Conservation (phyloP, 2,329 filamentous ascomycete genomes). For the Xylariaceae sp. region DNA sequence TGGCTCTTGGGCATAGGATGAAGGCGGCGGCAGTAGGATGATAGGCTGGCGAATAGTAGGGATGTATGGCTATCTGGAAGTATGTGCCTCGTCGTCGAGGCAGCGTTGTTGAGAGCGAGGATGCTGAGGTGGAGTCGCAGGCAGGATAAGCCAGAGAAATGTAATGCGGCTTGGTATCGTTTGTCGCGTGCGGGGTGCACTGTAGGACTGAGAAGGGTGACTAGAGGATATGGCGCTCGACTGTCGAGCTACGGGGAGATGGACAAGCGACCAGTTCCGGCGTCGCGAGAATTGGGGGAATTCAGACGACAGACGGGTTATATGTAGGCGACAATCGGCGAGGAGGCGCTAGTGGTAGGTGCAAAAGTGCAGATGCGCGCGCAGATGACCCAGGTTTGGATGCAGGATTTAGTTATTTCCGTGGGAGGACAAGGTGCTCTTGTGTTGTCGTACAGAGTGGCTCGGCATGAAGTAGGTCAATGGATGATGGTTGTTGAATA, state of each 20-base stretch:
- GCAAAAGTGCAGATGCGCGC: slow-evolving; percentile 7
- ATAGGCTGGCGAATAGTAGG: neutral
- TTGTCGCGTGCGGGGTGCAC: slow-evolving; percentile 18
- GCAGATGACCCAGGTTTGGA: neutral
- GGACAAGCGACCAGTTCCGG: too few relatives aligned
- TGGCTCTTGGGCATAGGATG: slow-evolving; percentile 9
- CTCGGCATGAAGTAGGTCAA: slow-evolving; percentile 7
- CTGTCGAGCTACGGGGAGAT: slow-evolving; percentile 1
- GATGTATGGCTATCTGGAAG: neutral
- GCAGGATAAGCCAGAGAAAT: slow-evolving; percentile 4
- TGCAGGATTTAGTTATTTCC: slow-evolving; percentile 11
- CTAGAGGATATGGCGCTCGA: neutral
- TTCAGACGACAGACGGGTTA: neutral
- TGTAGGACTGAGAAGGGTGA: neutral
- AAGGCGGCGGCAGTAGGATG: neutral
- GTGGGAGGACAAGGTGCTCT: slow-evolving; percentile 3
- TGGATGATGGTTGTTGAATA: slow-evolving; percentile 7
- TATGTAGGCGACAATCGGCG: slow-evolving; percentile 8
- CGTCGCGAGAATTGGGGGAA: too few relatives aligned
- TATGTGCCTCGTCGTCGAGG: slow-evolving; percentile 1
- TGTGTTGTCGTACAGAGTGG: neutral
- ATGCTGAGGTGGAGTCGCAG: slow-evolving; percentile 10
- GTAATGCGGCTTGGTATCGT: slow-evolving; percentile 3
- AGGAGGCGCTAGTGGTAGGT: neutral
- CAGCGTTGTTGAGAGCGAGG: slow-evolving; percentile 1